phyloP scores from a whole-genome alignment of 495 filamentous ascomycete genomes.

The Penicillium pulvis region DNA sequence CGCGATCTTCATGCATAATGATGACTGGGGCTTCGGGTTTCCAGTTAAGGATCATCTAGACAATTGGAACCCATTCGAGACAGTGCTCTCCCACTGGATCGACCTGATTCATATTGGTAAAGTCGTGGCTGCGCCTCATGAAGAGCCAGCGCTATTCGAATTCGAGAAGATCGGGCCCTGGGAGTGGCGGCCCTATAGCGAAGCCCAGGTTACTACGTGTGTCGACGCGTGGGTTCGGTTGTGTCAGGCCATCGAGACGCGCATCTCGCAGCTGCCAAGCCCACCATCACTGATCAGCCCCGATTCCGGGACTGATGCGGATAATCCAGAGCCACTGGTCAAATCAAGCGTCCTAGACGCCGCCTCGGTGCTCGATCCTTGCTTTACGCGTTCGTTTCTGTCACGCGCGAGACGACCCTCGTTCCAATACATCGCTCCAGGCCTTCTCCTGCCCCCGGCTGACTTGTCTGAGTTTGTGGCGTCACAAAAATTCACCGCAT shows the following conservation, averaged over 20 bases:
- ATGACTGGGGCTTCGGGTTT: conserved; percentile 14
- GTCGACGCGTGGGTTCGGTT: conserved; percentile 17
- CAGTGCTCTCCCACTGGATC: conserved; percentile 38
- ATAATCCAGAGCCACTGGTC: conserved; percentile 14
- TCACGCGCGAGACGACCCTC: conserved; percentile 12
- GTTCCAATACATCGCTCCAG: conserved; percentile 21
- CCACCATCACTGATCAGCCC: neutral
- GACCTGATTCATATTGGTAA: conserved; percentile 34
- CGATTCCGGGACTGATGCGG: conserved; percentile 7
- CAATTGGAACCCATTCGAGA: conserved; percentile 41
- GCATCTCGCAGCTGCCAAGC: conserved; percentile 14
- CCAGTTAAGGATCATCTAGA: conserved; percentile 18
- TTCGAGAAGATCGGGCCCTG: conserved; percentile 20
- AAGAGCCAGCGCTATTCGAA: conserved; percentile 19
- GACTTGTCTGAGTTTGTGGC: conserved; percentile 15
- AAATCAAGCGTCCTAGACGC: conserved; percentile 17
- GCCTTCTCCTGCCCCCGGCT: conserved; percentile 19
- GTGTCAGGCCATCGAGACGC: conserved; percentile 16
- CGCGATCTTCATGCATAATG: conserved; percentile 18
- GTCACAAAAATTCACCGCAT: conserved; percentile 12
- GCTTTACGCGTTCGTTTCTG: conserved; percentile 17
- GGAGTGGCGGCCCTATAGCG: conserved; percentile 23
- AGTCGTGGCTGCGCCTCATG: conserved; percentile 19
- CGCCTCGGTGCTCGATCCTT: conserved; percentile 16
- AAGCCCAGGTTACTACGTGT: conserved; percentile 19